Base-by-base conservation (phyloP, 2,329 filamentous ascomycete genomes). In the Ascomycota sp. region DNA sequence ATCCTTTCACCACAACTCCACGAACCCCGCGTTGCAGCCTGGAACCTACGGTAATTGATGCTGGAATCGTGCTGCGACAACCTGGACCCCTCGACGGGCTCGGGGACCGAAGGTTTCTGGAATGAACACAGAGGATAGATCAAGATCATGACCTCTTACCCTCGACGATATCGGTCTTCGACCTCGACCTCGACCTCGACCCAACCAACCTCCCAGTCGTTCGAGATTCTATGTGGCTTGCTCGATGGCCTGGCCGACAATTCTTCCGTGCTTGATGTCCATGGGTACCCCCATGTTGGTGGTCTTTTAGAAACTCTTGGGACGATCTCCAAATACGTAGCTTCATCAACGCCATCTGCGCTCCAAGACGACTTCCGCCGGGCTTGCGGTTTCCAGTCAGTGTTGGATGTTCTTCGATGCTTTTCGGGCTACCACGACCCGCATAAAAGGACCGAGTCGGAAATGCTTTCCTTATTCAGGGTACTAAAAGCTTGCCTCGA, bases 291-390 rank as follows among this genome's bases (percentile, higher is more conserved):
- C 10, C 52, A 64, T 8, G 55, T 59, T 13, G 44, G 52, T 4
- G 52, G 55, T 7, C 55, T 76, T 27, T 51, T 65, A 40, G 64
- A 69, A 41, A 59, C 62, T 35, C 59, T 79, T 36, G 67, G 71
- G 41, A 64, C 70, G 34, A 66, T 86, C 38, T 69, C 73, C 45
- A 76, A 81, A 38, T 58, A 69, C 40, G 52, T 72, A 25, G 57
- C 64, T 30, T 60, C 64, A 8, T 46, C 57, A 29, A 52, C 61
- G 11, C 58, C 62, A 3, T 57, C 57, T 38, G 52, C 61, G 4
- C 57, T 61, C 6, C 81, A 83, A 56, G 80, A 92, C 56, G 74
- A 80, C 43, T 92, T 93, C 50, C 72, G 84, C 42, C 72, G 80
- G 47, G 65, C 83, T 24, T 63, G 68, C 36, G 84, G 84, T 45